phyloP scores from a whole-genome alignment of 2,329 filamentous ascomycete species.

The Cladophialophora carrionii region DNA sequence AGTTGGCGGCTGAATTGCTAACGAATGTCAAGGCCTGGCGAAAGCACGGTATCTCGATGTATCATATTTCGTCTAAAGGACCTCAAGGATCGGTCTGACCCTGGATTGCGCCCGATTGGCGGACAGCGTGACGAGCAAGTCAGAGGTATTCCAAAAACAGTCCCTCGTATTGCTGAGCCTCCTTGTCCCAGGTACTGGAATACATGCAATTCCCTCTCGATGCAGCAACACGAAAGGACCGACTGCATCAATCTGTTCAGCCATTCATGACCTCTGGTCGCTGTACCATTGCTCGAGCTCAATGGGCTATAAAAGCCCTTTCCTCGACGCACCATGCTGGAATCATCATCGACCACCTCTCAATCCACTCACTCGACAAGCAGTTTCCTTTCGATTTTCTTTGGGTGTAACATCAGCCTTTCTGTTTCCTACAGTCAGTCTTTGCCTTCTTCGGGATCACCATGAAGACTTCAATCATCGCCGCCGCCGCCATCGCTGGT shows the following conservation, averaged over 20 bases:
- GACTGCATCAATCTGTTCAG: neutral
- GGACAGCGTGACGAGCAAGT: neutral
- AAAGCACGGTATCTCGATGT: conserved; percentile 1
- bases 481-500: conserved; percentile 11
- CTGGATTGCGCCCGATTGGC: neutral
- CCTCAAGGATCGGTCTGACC: neutral
- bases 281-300: neutral
- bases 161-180: conserved; percentile 5
- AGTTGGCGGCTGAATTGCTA: neutral
- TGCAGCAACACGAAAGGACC: neutral
- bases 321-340: neutral
- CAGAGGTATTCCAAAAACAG: neutral
- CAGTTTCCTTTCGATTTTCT: conserved; percentile 14
- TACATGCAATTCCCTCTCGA: neutral
- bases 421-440: neutral
- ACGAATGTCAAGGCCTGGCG: neutral
- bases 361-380: conserved; percentile 9
- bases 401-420: neutral
- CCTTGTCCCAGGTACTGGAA: neutral
- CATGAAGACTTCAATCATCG: conserved; percentile 12
- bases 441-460: neutral
- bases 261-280: neutral
- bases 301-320: conserved; percentile 2
- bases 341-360: conserved; percentile 10
- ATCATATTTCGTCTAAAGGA: neutral